These are phyloP conservation scores for Cercospora janseana DNA, from an alignment of 2,329 filamentous ascomycete genomes.

Conservation along the genomic window DNA sequence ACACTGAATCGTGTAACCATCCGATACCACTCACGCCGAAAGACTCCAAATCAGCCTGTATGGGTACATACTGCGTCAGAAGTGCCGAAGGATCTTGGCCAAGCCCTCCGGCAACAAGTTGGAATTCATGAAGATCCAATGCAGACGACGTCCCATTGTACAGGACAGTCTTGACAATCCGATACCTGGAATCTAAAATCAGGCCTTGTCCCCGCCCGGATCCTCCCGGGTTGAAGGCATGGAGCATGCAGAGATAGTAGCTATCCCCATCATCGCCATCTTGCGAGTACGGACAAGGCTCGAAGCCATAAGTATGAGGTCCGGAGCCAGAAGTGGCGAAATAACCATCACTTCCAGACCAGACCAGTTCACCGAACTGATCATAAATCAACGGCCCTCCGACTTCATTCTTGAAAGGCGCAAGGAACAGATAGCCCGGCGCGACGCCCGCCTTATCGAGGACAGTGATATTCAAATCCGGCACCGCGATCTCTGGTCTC, in stretches of 20 bases:
- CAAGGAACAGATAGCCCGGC: neutral
- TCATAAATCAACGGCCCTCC: constrained; percentile 3
- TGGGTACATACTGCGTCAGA: neutral
- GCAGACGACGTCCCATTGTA: constrained; percentile 24
- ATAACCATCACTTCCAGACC: neutral
- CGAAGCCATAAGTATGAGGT: neutral
- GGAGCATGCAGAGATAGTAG: neutral
- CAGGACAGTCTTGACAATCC: neutral
- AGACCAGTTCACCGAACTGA: neutral
- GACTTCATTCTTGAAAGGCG: neutral
- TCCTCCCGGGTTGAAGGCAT: constrained; percentile 1
- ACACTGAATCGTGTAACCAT: constrained; percentile 34
- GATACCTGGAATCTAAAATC: neutral
- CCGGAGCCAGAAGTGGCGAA: neutral
- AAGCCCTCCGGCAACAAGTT: constrained; percentile 21
- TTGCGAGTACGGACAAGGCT: neutral
- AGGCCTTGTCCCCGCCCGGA: neutral
- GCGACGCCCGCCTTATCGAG: neutral
- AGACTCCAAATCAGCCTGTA: neutral
- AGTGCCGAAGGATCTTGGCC: neutral
- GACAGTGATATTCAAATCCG: neutral
- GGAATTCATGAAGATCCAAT: constrained; percentile 43
- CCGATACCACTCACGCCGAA: constrained; percentile 9
- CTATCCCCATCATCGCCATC: neutral
- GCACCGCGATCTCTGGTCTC: neutral